Conservation (phyloP, 1,284 basidiomycete species). For the Amylostereum areolatum region DNA sequence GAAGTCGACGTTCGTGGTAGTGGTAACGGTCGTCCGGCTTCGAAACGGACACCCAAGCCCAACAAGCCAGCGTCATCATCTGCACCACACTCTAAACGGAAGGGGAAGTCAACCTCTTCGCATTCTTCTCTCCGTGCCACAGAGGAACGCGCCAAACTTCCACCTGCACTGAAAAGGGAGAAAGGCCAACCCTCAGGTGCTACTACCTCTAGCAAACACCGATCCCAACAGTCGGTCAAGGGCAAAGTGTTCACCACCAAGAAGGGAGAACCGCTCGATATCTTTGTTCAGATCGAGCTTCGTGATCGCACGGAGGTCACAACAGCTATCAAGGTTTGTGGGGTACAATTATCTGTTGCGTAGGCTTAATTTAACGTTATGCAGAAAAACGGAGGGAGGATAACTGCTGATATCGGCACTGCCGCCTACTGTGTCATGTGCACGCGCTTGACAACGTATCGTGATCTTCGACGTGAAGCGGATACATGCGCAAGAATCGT, state of each 20-base stretch:
- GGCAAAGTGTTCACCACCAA: not conserved
- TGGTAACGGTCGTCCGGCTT: no score
- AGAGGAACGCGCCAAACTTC: no score
- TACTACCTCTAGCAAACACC: no score
- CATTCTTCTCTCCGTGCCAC: no score
- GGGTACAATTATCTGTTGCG: not conserved
- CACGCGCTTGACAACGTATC: constrained; percentile 41
- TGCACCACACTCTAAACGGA: no score
- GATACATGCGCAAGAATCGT: constrained; percentile 31
- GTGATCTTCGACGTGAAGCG: constrained; percentile 33
- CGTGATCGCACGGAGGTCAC: constrained; percentile 40
- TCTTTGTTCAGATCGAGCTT: constrained; percentile 55
- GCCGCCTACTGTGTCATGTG: constrained; percentile 58
- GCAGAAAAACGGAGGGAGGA: constrained; percentile 59
- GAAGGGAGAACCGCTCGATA: constrained; percentile 27
- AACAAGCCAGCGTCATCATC: no score
- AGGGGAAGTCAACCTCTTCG: no score
- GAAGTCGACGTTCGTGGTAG: no score
- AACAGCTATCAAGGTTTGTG: constrained; percentile 47
- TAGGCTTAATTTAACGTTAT: constrained; percentile 2
- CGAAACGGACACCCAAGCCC: no score
- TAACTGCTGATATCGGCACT: constrained; percentile 39
- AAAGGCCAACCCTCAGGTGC: no score
- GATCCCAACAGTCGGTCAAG: not conserved
- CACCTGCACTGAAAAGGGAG: no score